phyloP scores from a whole-genome alignment of 2,329 filamentous ascomycete genomes.

The Berkeleyomyces basicola region DNA sequence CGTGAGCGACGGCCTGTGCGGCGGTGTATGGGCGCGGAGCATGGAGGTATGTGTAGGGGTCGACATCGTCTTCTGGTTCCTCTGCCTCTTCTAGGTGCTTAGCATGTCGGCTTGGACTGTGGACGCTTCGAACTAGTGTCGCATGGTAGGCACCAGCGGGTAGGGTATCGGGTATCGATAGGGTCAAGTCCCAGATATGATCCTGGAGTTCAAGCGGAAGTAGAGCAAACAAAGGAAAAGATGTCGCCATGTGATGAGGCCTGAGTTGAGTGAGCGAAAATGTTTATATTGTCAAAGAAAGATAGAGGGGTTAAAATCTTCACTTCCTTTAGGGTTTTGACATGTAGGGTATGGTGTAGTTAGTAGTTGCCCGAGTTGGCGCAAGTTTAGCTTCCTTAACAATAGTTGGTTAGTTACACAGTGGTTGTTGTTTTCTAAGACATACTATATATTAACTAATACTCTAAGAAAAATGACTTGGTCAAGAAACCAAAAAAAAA shows the following conservation, averaged over 20 bases:
- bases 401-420: not conserved
- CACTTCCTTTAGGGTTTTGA: not conserved
- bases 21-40: not conserved
- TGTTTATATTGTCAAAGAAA: not conserved
- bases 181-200: slow-evolving; percentile 4
- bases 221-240: slow-evolving; percentile 4
- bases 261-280: not conserved
- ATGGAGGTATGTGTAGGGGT: not conserved
- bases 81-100: not conserved
- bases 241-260: slow-evolving; percentile 4
- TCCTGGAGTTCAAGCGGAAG: slow-evolving; percentile 11
- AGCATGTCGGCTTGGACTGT: not conserved
- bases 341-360: not conserved
- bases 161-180: not conserved
- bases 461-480: not conserved
- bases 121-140: slow-evolving; percentile 5
- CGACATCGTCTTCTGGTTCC: not conserved
- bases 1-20: not conserved
- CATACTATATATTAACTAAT: not conserved
- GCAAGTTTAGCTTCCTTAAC: too few relatives aligned
- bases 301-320: not conserved
- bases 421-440: not conserved
- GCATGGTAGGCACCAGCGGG: slow-evolving; percentile 7
- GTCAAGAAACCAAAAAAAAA: not conserved
- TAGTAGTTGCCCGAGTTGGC: too few relatives aligned